phyloP scores from a whole-genome alignment of 371 early-diverging fungal genomes.

The Rhizopus delemar region DNA sequence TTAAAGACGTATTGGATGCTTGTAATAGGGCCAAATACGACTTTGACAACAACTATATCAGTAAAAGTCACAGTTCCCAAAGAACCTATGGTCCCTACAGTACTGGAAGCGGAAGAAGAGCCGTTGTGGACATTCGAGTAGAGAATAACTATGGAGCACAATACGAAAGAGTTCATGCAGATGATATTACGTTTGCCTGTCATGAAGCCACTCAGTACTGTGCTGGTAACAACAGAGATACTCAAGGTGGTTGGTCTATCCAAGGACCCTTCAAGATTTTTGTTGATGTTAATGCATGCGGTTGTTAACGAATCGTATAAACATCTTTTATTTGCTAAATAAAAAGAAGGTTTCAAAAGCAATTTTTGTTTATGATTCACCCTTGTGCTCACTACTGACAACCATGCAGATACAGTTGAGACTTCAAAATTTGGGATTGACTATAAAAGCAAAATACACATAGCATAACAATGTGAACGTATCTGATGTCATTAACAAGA shows the following conservation, averaged over 20 bases:
- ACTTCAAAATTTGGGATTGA: no score
- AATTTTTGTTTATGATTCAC: no score
- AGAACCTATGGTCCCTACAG: neutral
- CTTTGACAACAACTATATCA: neutral
- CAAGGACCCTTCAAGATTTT: neutral
- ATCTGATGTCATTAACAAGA: conserved; percentile 78
- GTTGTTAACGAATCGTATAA: neutral
- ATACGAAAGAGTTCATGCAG: neutral
- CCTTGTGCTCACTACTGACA: no score
- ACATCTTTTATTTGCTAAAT: no score
- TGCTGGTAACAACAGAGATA: conserved; percentile 1
- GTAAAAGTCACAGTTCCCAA: neutral
- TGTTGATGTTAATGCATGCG: neutral
- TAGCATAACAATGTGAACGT: conserved; percentile 95
- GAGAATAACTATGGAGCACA: neutral
- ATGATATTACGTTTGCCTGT: neutral
- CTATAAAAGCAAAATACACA: conserved; percentile 80
- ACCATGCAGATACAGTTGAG: no score
- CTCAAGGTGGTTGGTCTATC: conserved; percentile 1
- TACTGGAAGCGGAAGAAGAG: neutral
- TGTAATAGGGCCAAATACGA: neutral
- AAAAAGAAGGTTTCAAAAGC: no score
- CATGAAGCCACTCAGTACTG: neutral
- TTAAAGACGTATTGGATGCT: neutral
- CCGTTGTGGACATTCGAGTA: neutral